Base-by-base conservation (phyloP, 108 stramenopile genomes). In the Epithemia pelagica region DNA sequence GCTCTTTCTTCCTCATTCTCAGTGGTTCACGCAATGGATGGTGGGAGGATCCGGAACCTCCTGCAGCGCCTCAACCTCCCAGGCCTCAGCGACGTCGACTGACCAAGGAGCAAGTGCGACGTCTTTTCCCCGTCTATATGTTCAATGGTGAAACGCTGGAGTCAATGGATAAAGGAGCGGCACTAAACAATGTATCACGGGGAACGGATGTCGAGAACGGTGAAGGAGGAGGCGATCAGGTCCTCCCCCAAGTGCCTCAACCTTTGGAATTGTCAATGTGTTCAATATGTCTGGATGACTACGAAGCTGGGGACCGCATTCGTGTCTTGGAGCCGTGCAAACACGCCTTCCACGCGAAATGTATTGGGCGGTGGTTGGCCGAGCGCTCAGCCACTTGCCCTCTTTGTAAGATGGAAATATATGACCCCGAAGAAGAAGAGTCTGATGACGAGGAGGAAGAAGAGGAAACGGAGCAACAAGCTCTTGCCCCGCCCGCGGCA, bases 251-350 rank as follows among this genome's bases (percentile, higher is more conserved):
- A 3, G 19, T 64, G n/a, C 51, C 64, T 18, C 24, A 5, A 19
- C 64, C 64, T 8, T 10, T 21, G n/a, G 23, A 28, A 24, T 24
- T 65, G 30, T 25, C 24, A 21, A 54, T 71, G 33, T 92, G 91
- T 64, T 71, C 85, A 23, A 83, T 92, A 30, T 92, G 91, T 65
- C 64, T 92, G 21, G 86, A 84, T 29, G 91, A 92, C 23, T 92
- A 84, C 66, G 70, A 68, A 33, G 32, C 62, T 8, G 81, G 74
- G 3, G 74, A 82, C 19, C 55, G 66, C 67, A 53, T 86, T 2
- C 84, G 85, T 30, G 30, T 69, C 30, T 61, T 92, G 56, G 37
- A 46, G 5, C 85, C 86, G 1, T 92, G 91, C 67, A 59, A 70
- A 0, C 91, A 92, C 61, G 67, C 69, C 0, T 70, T 70, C 32